Base-by-base conservation (phyloP, 2,329 filamentous ascomycete genomes). In the Fusarium dimerum region DNA sequence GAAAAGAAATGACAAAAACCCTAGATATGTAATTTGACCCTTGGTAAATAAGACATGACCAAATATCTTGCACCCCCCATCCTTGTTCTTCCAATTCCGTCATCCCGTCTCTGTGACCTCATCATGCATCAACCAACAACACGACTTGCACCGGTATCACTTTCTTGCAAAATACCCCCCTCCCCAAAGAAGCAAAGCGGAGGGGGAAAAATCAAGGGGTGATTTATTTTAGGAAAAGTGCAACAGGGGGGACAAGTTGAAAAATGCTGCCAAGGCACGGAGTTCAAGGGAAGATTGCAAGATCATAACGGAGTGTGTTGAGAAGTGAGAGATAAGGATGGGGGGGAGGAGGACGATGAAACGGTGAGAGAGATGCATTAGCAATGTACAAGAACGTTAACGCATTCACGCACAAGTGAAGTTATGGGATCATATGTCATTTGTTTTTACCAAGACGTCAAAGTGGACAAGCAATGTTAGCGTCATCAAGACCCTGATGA, bases 21-120 rank as follows among this genome's bases (percentile, higher is more conserved):
- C 39, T 40, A 17, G 39, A 4, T 40, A 26, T 7, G 20, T 26
- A 26, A 26, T 26, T 26, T 26, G 20, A 26, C 20, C 20, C 20
- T 26, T 26, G 20, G 20, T 26, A 26, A 26, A 26, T 26, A 26
- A 26, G 7, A 6, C 16, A 20, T 17, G 16, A 30, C 39, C 26
- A 36, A 20, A 26, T 26, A 26, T 26, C 20, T 42, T 18, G 36
- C n/a, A 20, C 13, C 41, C 10, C 44, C 52, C 56, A 52, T 52
- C 43, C 50, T 34, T 29, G 42, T 44, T 34, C 34, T 15, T 15
- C 29, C 16, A 48, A 39, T 65, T 54, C 66, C 63, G 63, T 66
- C 63, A 66, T 66, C 60, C 58, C 58, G 56, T 36, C 29, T 51
- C 54, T 15, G 56, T 67, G 65, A 67, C 65, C 65, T 67, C 65